Percentiles rank a stretch among this genome's conserved stretches.
Evolutionary conservation across 768 basidiomycete genomes (phyloP).

Genomic region (Boletus subcaerulescens): DNA sequence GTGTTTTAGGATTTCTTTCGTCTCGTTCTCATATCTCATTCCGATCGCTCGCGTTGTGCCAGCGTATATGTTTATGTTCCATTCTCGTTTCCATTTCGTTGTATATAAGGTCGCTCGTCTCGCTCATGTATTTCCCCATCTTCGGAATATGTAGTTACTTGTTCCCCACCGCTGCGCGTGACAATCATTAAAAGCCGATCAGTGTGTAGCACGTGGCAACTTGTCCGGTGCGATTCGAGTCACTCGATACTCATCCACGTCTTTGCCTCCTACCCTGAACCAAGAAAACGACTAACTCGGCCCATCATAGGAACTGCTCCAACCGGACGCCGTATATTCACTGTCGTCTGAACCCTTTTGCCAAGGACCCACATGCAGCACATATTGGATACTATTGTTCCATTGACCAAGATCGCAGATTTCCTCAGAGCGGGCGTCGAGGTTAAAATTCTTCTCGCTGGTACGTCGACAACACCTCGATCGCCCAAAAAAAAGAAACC

Average conservation of each 20-base stretch:
- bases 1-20: no score
- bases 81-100: no score
- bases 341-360: neutral
- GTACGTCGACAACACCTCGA: conserved; percentile 33
- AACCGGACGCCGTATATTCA: conserved; percentile 83
- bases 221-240: no score
- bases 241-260: neutral
- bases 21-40: no score
- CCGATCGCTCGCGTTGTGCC: no score
- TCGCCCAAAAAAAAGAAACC: neutral
- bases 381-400: conserved; percentile 96
- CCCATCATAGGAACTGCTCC: conserved; percentile 74
- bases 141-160: no score
- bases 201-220: no score
- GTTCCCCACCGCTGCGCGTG: no score
- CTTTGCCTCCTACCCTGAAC: neutral
- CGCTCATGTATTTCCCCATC: no score
- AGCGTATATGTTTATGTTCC: no score
- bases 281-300: neutral
- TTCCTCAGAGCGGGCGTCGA: conserved; percentile 92
- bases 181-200: no score
- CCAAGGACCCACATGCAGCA: conserved; percentile 44
- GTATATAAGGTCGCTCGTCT: no score
- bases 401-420: conserved; percentile 93
- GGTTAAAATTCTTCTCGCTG: conserved; percentile 82